Conservation (phyloP, 805 yeast genomes). For the Candida dajiaensis region DNA sequence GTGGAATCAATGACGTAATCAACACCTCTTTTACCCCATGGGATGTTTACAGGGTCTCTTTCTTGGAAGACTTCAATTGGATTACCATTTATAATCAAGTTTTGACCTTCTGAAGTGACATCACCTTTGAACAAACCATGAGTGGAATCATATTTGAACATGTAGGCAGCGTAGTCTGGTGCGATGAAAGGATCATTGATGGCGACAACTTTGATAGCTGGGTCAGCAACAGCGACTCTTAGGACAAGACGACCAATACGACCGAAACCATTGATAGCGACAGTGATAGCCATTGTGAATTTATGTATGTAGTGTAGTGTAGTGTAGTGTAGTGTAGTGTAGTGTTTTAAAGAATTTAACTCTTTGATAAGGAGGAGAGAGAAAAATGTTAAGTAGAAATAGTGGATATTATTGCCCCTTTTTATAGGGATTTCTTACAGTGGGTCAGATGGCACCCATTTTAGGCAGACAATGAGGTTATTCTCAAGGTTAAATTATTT, state of each 20-base stretch:
- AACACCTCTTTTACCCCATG: slow-evolving; percentile 60
- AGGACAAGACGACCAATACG: slow-evolving; percentile 66
- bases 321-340: background rate
- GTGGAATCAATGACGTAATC: slow-evolving; percentile 67
- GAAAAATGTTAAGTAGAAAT: no score
- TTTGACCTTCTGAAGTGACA: slow-evolving; percentile 46
- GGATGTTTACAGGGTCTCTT: slow-evolving; percentile 61
- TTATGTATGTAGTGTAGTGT: background rate
- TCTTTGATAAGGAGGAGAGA: background rate
- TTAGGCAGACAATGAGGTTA: background rate
- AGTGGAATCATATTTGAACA: slow-evolving; percentile 72
- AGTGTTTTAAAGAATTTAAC: background rate
- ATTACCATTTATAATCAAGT: slow-evolving; percentile 48
- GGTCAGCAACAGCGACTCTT: slow-evolving; percentile 54
- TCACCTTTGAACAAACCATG: slow-evolving; percentile 61
- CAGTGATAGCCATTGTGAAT: slow-evolving; percentile 40
- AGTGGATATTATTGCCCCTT: no score
- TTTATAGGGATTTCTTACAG: background rate
- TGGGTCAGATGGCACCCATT: no score
- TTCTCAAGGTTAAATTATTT: no score
- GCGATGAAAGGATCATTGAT: slow-evolving; percentile 67
- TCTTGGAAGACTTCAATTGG: slow-evolving; percentile 50
- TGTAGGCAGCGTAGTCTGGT: slow-evolving; percentile 64
- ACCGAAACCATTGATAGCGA: slow-evolving; percentile 73
- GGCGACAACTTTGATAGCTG: slow-evolving; percentile 52